Evolutionary conservation across 2,329 filamentous ascomycete species (phyloP).

Genomic region (Cercospora zeae-maydis): DNA sequence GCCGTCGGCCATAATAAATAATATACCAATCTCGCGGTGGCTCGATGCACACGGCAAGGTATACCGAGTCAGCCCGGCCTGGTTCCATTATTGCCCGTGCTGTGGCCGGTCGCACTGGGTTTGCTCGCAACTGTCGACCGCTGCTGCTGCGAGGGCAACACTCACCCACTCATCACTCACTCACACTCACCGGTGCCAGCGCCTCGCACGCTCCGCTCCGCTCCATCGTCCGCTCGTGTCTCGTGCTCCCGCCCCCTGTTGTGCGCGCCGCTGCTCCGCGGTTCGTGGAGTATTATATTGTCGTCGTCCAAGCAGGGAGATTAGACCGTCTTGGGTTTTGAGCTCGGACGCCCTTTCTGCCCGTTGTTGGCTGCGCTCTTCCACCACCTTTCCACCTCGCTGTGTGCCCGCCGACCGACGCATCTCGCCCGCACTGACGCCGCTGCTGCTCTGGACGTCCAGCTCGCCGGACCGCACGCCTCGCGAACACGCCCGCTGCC

Average conservation of each 20-base stretch:
- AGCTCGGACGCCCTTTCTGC: conserved; percentile 5
- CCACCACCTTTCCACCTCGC: not conserved
- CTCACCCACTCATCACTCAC: not conserved
- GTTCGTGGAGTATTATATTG: not conserved
- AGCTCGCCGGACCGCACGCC: conserved; percentile 7
- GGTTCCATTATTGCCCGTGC: not conserved
- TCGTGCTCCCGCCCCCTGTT: not conserved
- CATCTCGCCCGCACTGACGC: conserved; percentile 2
- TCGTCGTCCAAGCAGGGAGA: conserved; percentile 4
- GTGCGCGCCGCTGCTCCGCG: not conserved
- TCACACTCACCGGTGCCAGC: not conserved
- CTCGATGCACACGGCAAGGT: conserved; percentile 2
- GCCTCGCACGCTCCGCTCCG: not conserved
- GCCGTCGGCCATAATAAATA: not conserved
- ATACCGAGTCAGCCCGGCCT: conserved; percentile 15
- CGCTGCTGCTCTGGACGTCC: conserved; percentile 5
- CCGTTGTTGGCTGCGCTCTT: conserved; percentile 4
- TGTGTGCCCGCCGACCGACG: not conserved
- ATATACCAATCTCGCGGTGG: not conserved
- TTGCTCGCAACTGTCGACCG: conserved; percentile 5
- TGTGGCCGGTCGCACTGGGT: conserved; percentile 11
- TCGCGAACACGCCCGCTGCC: conserved; percentile 4
- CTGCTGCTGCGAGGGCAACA: not conserved
- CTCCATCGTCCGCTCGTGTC: not conserved
- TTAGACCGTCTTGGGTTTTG: conserved; percentile 5